Evolutionary conservation across 1,284 basidiomycete genomes (phyloP).

Genomic region (Cutaneotrichosporon daszewskae): DNA sequence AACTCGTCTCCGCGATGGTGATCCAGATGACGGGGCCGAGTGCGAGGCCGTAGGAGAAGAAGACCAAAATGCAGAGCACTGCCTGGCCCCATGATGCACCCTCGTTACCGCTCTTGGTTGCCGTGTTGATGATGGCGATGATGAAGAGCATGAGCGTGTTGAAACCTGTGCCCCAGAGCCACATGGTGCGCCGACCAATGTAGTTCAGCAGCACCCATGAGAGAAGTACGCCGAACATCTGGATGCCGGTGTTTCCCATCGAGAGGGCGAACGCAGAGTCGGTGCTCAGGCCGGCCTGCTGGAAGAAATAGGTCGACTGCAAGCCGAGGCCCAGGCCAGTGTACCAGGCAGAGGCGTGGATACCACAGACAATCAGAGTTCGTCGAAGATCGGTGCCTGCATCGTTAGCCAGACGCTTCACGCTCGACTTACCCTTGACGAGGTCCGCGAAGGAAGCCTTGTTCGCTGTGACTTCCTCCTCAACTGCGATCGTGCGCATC

Average conservation of each 20-base stretch:
- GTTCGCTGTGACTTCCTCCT: constrained; percentile 28
- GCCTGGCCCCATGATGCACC: not conserved
- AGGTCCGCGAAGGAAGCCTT: too few species aligned
- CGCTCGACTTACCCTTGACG: too few species aligned
- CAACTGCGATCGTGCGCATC: not conserved
- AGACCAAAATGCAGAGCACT: not conserved
- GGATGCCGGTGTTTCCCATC: not conserved
- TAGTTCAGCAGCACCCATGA: constrained; percentile 1
- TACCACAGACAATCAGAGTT: constrained; percentile 45
- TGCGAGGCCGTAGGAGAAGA: not conserved
- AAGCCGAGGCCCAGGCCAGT: constrained; percentile 35
- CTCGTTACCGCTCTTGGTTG: too few species aligned
- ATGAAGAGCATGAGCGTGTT: not conserved
- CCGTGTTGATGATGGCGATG: not conserved
- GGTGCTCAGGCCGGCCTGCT: constrained; percentile 10
- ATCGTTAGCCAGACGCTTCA: too few species aligned
- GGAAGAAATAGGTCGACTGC: constrained; percentile 36
- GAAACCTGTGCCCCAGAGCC: not conserved
- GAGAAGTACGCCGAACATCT: not conserved
- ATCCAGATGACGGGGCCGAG: not conserved
- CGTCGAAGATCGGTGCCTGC: constrained; percentile 46
- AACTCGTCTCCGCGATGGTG: not conserved
- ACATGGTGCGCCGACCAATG: constrained; percentile 5
- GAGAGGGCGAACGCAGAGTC: not conserved
- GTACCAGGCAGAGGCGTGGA: constrained; percentile 43